Conservation (phyloP, 768 basidiomycete species). For the Auriscalpium vulgare region DNA sequence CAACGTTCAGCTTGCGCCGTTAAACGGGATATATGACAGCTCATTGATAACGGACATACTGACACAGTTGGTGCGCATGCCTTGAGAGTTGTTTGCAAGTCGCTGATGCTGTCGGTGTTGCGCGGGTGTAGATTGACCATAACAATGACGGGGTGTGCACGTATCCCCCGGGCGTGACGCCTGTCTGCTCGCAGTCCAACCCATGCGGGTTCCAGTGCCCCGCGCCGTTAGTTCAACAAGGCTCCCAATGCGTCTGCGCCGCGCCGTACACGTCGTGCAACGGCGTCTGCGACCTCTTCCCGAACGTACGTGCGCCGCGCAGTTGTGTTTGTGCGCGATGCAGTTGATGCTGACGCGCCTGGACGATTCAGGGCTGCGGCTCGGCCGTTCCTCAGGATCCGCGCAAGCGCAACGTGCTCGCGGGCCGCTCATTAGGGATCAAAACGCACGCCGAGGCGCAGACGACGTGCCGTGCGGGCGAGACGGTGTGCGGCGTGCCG, state of each 20-base stretch:
- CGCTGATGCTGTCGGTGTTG: slow-evolving; percentile 19
- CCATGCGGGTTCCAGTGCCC: slow-evolving; percentile 32
- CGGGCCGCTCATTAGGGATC: slow-evolving; percentile 11
- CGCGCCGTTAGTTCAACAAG: slow-evolving; percentile 19
- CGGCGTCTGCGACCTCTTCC: slow-evolving; percentile 26
- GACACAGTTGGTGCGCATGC: too few species aligned
- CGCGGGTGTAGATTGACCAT: slow-evolving; percentile 28
- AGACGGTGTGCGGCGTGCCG: slow-evolving; percentile 31
- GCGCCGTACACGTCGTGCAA: slow-evolving; percentile 31
- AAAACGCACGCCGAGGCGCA: slow-evolving; percentile 26
- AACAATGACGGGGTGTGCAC: slow-evolving; percentile 25
- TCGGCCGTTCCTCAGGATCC: slow-evolving; percentile 26
- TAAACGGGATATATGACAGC: too few species aligned
- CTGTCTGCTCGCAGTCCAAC: slow-evolving; percentile 23
- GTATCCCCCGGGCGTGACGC: slow-evolving; percentile 26
- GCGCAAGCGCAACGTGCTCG: slow-evolving; percentile 1
- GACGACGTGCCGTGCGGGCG: slow-evolving; percentile 20
- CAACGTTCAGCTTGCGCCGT: too few species aligned
- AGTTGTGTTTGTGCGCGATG: background rate
- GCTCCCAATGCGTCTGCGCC: slow-evolving; percentile 30
- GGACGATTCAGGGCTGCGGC: slow-evolving; percentile 28
- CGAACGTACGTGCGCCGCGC: slow-evolving; percentile 3
- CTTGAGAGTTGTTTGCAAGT: too few species aligned
- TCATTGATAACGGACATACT: too few species aligned
- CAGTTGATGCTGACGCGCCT: background rate